Percentiles rank a stretch among this genome's conserved stretches.
phyloP scores from a whole-genome alignment of 164 flowering plant species.

The Tinospora cordifolia region DNA sequence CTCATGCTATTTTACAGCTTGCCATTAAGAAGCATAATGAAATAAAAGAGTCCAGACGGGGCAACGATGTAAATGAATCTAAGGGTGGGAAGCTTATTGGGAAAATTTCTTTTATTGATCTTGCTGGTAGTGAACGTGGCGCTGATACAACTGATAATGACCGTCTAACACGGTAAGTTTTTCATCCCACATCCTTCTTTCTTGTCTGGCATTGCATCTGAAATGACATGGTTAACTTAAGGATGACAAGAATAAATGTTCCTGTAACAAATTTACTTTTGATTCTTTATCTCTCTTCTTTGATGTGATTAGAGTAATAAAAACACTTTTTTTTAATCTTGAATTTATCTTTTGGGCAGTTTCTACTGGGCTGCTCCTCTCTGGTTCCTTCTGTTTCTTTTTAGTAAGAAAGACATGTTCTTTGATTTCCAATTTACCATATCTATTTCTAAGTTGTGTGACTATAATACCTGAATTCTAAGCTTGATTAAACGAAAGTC shows the following conservation, averaged over 20 bases:
- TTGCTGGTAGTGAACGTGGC: conserved; percentile 99
- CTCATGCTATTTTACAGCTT: conserved; percentile 96
- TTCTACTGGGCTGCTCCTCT: neutral
- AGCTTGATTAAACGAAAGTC: too few species aligned
- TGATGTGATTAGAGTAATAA: neutral
- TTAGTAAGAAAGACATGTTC: too few species aligned
- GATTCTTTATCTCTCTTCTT: neutral
- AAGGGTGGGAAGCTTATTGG: conserved; percentile 75
- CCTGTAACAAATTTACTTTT: neutral
- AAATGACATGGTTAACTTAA: too few species aligned
- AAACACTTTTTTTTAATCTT: neutral
- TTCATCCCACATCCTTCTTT: neutral
- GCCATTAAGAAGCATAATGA: conserved; percentile 78
- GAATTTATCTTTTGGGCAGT: too few species aligned
- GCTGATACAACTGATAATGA: conserved; percentile 99
- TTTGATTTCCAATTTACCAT: neutral
- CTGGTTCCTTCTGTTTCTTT: neutral
- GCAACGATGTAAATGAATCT: conserved; percentile 59
- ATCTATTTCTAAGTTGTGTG: neutral
- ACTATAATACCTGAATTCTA: too few species aligned
- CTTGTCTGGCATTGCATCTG: neutral
- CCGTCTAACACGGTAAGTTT: conserved; percentile 73
- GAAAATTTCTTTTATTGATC: conserved; percentile 95
- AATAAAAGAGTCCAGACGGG: conserved; percentile 57
- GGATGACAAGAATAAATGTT: neutral